Evolutionary conservation across 768 basidiomycete genomes (phyloP), one percentile per base, ranked within the genome.

Genomic region (Lentinula sp.): DNA sequence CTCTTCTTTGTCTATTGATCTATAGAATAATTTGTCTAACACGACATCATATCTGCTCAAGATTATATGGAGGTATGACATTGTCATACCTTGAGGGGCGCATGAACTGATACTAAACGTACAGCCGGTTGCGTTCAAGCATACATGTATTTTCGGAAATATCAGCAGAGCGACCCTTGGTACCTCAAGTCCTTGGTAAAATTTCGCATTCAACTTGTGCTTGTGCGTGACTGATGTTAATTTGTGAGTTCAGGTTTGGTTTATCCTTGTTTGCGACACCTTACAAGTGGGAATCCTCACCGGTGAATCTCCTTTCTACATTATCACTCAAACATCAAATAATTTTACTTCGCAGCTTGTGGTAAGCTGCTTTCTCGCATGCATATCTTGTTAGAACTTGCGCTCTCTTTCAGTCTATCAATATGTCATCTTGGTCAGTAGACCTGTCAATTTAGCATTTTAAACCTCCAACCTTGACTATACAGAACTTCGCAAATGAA

Each of bases 181-280:
- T 48, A 35, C 20, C 57, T 59, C 9, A 37, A 48, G 32, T 18
- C 10, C 20, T 18, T 59, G 57, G 57, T 37, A 36, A 50, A n/a
- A 2, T 23, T 12, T 18, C 28, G 33, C 9, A 23, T 59, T 13
- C n/a, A 7, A 48, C 28, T 3, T 28, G 28, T 28, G 39, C 15
- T 52, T 18, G 3, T 5, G 16, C 32, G 8, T 28, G 6, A 28
- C 32, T 58, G n/a, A 15, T 58, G 28, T 45, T n/a, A n/a, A n/a
- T 6, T 9, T 3, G 3, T 36, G n/a, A 3, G 49, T 8, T 39
- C 41, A 65, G 64, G 62, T 65, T 23, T 51, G 58, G 4, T 62
- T 61, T 49, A 60, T 65, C 18, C 52, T 60, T 33, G 20, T 65
- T 13, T 65, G 64, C 33, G 64, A 65, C 55, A 65, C 61, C 2